Base-by-base conservation (phyloP, 331 rosid species). In the Dryas integrifolia region DNA sequence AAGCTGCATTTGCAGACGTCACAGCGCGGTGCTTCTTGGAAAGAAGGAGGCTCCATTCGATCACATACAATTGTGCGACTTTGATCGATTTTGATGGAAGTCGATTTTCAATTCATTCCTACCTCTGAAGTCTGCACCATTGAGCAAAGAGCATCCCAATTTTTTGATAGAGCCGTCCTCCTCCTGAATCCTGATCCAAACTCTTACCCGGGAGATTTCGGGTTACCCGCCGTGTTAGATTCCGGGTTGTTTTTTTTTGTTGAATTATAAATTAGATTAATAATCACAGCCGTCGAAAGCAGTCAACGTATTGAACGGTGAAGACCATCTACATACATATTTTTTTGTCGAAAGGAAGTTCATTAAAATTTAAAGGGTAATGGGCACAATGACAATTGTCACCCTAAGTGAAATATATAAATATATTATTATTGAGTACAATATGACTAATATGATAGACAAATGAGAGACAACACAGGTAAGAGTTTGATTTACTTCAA, bases 1-100 rank as follows among this genome's bases (percentile, higher is more conserved):
- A 95, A 95, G 79, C 92, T 83, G 92, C 98, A 91, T 88, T 79
- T 89, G 90, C 98, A 95, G 82, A 91, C 96, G 52, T 89, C 96
- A 51, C 98, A 95, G 80, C 97, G 90, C 9, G 89, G 90, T 72
- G 97, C 80, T 85, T 89, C 98, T 81, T 95, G 96, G 72, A 91
- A 95, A 53, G 87, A 67, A 74, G 98, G 98, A 72, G 95, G 85
- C 77, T 88, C 97, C 85, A 67, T 73, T 70, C 30, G 7, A 11
- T 70, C 75, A 35, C 14, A 4, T 0, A 57, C 6, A 44, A 8
- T 12, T 4, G 18, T 18, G 49, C 9, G 39, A 15, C 16, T 30
- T 30, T 51, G 55, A 71, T 44, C 66, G 16, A 45, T 14, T 57
- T 53, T 49, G 5, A 43, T 56, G n/a, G 56, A 35, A 58, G 52